phyloP scores from a whole-genome alignment of 768 basidiomycete genomes.

The Rhodosporidiobolus sp. region DNA sequence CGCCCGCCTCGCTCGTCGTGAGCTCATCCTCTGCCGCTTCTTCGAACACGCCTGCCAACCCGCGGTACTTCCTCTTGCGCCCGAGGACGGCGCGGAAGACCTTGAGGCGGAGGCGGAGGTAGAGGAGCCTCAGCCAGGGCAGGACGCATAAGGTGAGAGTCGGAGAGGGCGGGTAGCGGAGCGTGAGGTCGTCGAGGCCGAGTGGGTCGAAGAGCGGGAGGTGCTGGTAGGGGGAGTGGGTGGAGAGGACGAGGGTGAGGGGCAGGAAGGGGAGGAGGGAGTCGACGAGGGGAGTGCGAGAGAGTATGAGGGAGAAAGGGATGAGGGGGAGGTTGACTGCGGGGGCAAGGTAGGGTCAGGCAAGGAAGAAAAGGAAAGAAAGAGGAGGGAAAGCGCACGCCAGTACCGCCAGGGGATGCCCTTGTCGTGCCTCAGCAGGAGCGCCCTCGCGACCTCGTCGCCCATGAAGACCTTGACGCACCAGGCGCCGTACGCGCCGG shows the following conservation, averaged over 20 bases:
- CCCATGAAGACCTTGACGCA: conserved; percentile 30
- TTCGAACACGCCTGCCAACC: conserved; percentile 31
- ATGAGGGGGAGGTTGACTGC: conserved; percentile 42
- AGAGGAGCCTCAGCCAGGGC: conserved; percentile 40
- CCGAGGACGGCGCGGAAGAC: conserved; percentile 39
- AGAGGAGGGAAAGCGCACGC: conserved; percentile 16
- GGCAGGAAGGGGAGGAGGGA: conserved; percentile 44
- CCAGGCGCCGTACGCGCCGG: conserved; percentile 37
- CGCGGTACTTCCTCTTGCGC: background rate
- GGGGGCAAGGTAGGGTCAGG: background rate
- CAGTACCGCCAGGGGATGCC: conserved; percentile 18
- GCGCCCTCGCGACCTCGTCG: conserved; percentile 17
- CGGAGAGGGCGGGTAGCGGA: conserved; percentile 39
- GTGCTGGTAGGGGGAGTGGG: conserved; percentile 4
- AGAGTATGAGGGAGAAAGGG: conserved; percentile 38
- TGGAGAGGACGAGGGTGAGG: conserved; percentile 38
- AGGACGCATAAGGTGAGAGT: conserved; percentile 41
- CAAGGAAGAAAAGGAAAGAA: background rate
- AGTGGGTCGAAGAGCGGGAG: conserved; percentile 12
- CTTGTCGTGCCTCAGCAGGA: background rate
- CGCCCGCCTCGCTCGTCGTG: background rate
- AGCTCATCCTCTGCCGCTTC: conserved; percentile 20
- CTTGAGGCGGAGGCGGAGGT: conserved; percentile 22
- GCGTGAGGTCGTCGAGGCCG: conserved; percentile 35
- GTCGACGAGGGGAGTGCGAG: conserved; percentile 43